Evolutionary conservation across 345 rosid species (phyloP), one percentile per base, ranked within the genome.

Genomic region (Eucalyptus sp.): DNA sequence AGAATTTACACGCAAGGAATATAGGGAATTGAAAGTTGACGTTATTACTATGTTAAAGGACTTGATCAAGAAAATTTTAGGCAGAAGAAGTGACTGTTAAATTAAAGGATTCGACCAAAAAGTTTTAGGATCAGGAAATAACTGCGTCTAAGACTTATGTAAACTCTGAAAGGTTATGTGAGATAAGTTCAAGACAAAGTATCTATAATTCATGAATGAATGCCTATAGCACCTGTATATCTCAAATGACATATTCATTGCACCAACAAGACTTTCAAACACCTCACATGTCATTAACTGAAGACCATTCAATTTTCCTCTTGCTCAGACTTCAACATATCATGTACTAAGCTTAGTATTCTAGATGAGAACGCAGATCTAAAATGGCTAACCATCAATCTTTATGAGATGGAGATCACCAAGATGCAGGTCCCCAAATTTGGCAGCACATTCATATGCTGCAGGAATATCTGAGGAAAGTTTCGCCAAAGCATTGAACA

Each of bases 361-460:
- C 83, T 76, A 76, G 83, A 76, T 20, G 48, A 41, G 48, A 41
- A 66, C 41, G 3, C 5, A 62, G 31, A 64, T 27, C 31, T 33
- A 37, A 17, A 62, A 83, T 50, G 87, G 83, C 93, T 89, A 31
- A 96, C 99, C 98, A 71, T 94, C 92, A 86, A 93, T 89, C 89
- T 91, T 90, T 62, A 96, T 91, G 87, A 97, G 96, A 91, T 97
- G 99, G 68, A 96, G 93, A 90, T 97, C 98, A 64, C 99, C 98
- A 89, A 95, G 97, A 89, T 96, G 95, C 89, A 97, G 96, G 91
- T 97, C 98, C 88, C 90, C 91, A 90, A 94, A 93, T 89, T 94
- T 94, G 24, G 92, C 94, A 88, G 98, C 99, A 44, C 91, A 87
- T 60, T 89, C 94, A 90, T 97, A 96, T 37, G 96, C 94, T 68